A percentile compares a stretch with the other conserved stretches of the same genome.
Conservation (phyloP, 352 stramenopile species). For the Phytophthora aleatoria region DNA sequence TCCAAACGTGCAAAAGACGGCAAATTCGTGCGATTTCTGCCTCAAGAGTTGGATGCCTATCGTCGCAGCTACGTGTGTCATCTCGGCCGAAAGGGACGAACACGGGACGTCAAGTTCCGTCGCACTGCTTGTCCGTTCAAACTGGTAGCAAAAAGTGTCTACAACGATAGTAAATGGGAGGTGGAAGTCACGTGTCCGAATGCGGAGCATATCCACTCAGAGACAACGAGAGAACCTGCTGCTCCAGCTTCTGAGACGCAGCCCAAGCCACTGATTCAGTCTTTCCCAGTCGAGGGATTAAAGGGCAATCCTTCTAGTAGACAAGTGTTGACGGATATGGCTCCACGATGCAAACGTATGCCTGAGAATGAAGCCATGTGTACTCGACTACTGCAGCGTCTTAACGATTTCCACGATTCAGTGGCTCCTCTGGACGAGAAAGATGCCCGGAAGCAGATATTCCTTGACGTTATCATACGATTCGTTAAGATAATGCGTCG, state of each 20-base stretch:
- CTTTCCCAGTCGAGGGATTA: background rate
- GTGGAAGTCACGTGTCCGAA: conserved; percentile 11
- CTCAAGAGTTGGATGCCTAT: conserved; percentile 10
- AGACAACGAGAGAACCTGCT: background rate
- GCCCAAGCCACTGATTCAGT: background rate
- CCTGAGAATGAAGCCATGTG: conserved; percentile 16
- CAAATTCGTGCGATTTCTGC: conserved; percentile 8
- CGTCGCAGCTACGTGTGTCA: conserved; percentile 18
- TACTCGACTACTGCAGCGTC: conserved; percentile 3
- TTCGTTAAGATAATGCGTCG: conserved; percentile 12
- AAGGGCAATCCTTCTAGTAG: conserved; percentile 4
- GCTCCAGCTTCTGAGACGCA: background rate
- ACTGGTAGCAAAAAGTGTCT: conserved; percentile 12
- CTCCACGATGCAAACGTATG: conserved; percentile 9
- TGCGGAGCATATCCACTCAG: conserved; percentile 7
- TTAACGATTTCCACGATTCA: conserved; percentile 8
- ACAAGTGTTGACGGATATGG: conserved; percentile 6
- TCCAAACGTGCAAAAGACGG: conserved; percentile 13
- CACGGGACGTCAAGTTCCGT: conserved; percentile 13
- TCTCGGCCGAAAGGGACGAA: conserved; percentile 13
- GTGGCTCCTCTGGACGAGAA: conserved; percentile 30
- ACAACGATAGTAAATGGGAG: conserved; percentile 5
- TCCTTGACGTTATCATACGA: conserved; percentile 7
- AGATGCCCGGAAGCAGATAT: conserved; percentile 45
- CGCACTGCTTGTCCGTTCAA: conserved; percentile 15